Base-by-base conservation (phyloP, 257 asterid species). In the Solanum acaule region DNA sequence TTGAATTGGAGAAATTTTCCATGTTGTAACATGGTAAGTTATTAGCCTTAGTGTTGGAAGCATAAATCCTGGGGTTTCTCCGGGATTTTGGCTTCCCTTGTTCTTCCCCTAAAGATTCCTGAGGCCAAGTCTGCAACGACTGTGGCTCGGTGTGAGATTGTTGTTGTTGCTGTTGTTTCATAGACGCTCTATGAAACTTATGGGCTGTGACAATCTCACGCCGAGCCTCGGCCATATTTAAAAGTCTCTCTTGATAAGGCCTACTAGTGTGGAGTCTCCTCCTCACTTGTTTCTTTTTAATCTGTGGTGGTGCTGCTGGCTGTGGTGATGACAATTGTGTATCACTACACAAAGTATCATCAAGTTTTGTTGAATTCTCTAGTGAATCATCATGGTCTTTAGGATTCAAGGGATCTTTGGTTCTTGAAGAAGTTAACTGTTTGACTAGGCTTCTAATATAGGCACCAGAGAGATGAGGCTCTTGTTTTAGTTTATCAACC, bases 201-300 rank as follows among this genome's bases (percentile, higher is more conserved):
- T 96, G 96, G 44, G 99, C 99, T 0, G 99, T 92, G 75, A 97
- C 99, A 18, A 97, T 97, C 90, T 97, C 99, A 70, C 98, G 90
- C 63, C 99, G 93, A 10, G 98, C 99, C 90, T 97, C 99, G 18
- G 99, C 99, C 99, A 97, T 97, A 86, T 97, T 97, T 13, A 97
- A 93, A 85, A 95, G 95, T 93, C 98, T 94, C 70, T 97, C 98
- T 88, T 97, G 98, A 89, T 96, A 97, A 92, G 99, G 99, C 90
- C 98, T 92, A 90, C 94, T 94, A 52, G 99, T 94, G 88, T 96
- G 99, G 42, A 96, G 98, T 87, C 99, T 93, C 88, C 98, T 91
- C 90, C 99, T 88, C 20, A 93, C 98, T 92, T 96, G 98, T 86
- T 97, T 81, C 42, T 81, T 97, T 63, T 94, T 96, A 83, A 90